Conservation (phyloP, 1,284 basidiomycete genomes). For the Ceratobasidium sp. region DNA sequence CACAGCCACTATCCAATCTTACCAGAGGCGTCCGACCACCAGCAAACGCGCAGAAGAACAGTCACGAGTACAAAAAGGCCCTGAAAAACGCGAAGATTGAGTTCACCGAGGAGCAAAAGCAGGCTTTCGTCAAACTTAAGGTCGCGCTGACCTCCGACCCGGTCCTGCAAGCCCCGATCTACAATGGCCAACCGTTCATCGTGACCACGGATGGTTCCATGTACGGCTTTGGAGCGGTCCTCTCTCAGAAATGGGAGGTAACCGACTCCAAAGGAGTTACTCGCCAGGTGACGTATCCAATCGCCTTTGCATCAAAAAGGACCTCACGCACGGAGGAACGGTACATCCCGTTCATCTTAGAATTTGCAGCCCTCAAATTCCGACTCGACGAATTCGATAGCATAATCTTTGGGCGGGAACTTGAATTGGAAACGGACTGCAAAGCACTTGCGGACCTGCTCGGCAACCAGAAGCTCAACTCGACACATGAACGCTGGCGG, state of each 20-base stretch:
- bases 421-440: constrained; percentile 51
- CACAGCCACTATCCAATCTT: constrained; percentile 56
- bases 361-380: no score
- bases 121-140: constrained; percentile 57
- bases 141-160: constrained; percentile 57
- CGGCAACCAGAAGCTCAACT: constrained; percentile 39
- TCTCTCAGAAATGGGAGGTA: constrained; percentile 36
- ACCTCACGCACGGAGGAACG: no score
- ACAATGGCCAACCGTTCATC: constrained; percentile 57
- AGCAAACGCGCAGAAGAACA: background rate
- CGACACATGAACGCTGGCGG: constrained; percentile 44
- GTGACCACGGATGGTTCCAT: constrained; percentile 60
- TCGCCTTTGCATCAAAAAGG: constrained; percentile 6
- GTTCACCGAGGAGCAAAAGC: constrained; percentile 54
- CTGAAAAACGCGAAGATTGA: constrained; percentile 47
- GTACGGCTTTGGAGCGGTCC: constrained; percentile 57
- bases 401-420: constrained; percentile 48
- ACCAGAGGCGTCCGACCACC: constrained; percentile 39
- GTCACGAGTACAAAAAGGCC: constrained; percentile 42
- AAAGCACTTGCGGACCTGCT: constrained; percentile 51
- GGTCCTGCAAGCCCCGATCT: constrained; percentile 54
- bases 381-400: constrained; percentile 50
- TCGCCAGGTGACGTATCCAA: constrained; percentile 45
- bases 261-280: no score
- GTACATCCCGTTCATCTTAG: no score